Evolutionary conservation across 2,329 filamentous ascomycete species (phyloP).

Genomic region (Trichoderma koningiopsis): DNA sequence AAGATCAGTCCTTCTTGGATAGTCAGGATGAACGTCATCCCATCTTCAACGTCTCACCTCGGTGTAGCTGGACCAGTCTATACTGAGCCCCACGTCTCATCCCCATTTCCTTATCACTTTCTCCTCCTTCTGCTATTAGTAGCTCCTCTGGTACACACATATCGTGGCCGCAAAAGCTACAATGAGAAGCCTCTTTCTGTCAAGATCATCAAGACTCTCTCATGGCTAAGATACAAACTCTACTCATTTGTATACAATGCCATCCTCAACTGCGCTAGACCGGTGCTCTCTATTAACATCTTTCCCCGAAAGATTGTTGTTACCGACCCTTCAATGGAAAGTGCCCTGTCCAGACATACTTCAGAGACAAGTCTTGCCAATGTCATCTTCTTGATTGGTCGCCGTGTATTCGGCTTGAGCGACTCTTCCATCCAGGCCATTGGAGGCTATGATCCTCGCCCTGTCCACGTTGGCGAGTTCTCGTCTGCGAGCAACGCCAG

Average conservation of each 20-base stretch:
- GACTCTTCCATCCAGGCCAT: constrained; percentile 32
- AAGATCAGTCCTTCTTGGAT: not conserved
- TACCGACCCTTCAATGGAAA: constrained; percentile 35
- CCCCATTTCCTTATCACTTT: not conserved
- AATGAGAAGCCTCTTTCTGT: not conserved
- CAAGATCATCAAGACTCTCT: not conserved
- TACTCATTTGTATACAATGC: constrained; percentile 17
- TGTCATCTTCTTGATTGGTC: constrained; percentile 36
- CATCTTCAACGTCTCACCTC: constrained; percentile 11
- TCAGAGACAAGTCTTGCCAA: constrained; percentile 37
- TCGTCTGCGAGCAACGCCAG: constrained; percentile 31
- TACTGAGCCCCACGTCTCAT: not conserved
- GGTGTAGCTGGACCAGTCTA: not conserved
- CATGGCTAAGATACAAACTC: constrained; percentile 7
- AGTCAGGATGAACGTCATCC: constrained; percentile 4
- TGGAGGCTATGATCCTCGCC: constrained; percentile 34
- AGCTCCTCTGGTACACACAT: constrained; percentile 9
- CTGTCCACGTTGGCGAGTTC: constrained; percentile 36
- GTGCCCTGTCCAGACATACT: constrained; percentile 34
- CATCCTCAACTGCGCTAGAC: constrained; percentile 10
- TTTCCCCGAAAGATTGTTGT: constrained; percentile 35
- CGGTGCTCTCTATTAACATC: constrained; percentile 35
- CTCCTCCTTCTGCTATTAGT: not conserved
- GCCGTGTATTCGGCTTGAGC: constrained; percentile 34
- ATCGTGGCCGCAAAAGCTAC: constrained; percentile 1